These are phyloP conservation scores for Stenocarpella maydis DNA, from an alignment of 2,329 filamentous ascomycete species.

Conservation along the genomic window DNA sequence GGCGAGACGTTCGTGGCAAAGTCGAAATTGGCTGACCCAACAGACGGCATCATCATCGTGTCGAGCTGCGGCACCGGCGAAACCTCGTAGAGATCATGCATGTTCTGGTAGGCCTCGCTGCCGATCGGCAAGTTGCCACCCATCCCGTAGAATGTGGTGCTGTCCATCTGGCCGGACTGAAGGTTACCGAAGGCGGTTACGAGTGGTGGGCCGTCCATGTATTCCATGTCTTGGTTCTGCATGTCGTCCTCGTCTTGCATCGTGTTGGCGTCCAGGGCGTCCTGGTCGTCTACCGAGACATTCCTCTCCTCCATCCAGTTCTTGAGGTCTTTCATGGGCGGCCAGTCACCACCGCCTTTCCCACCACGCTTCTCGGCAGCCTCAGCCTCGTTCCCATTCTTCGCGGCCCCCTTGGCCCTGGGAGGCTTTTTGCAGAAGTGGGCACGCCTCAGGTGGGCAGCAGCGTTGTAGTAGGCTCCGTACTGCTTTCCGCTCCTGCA, in stretches of 20 bases:
- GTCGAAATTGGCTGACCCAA: conserved; percentile 41
- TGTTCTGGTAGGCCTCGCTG: conserved; percentile 33
- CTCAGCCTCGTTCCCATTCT: conserved; percentile 35
- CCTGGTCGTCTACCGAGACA: conserved; percentile 52
- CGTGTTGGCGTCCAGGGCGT: conserved; percentile 46
- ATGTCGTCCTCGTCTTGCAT: conserved; percentile 43
- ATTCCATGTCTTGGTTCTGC: conserved; percentile 37
- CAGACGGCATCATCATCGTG: conserved; percentile 38
- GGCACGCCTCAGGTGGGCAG: conserved; percentile 84
- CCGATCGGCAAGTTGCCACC: conserved; percentile 35
- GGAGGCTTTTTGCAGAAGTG: conserved; percentile 78
- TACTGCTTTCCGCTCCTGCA: conserved; percentile 82
- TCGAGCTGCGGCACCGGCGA: conserved; percentile 26
- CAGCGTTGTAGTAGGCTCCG: conserved; percentile 92
- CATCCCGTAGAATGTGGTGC: conserved; percentile 32
- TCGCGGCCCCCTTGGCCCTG: conserved; percentile 47
- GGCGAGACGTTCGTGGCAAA: conserved; percentile 29
- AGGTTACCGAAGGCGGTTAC: neutral
- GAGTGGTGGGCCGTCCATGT: conserved; percentile 34
- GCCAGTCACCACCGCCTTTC: conserved; percentile 63
- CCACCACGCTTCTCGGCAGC: conserved; percentile 59
- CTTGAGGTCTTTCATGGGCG: conserved; percentile 65
- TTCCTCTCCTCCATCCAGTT: conserved; percentile 66
- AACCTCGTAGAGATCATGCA: conserved; percentile 22
- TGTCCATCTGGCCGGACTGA: conserved; percentile 38